Evolutionary conservation across 2,329 filamentous ascomycete genomes (phyloP).

Genomic region (Plenodomus lindquistii): DNA sequence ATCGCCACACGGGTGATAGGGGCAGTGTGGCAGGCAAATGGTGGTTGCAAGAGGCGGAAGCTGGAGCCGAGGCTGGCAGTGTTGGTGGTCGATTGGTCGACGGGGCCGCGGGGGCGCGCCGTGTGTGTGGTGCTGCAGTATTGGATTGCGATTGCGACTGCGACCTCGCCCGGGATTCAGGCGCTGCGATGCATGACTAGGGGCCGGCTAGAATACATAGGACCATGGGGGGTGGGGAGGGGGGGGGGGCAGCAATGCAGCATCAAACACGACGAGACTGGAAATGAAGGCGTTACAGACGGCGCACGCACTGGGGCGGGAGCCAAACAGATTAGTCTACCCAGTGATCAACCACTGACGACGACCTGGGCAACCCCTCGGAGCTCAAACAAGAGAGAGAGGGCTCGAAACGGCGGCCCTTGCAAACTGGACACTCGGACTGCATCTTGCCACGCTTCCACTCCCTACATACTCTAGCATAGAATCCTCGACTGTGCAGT

Average conservation of each 20-base stretch:
- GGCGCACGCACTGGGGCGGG: slow-evolving; percentile 5
- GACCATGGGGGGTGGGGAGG: not conserved
- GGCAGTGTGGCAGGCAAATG: not conserved
- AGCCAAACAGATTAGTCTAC: slow-evolving; percentile 14
- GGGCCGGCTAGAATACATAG: not conserved
- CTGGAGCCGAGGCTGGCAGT: slow-evolving; percentile 22
- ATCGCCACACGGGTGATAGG: slow-evolving; percentile 7
- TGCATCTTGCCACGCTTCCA: slow-evolving; percentile 23
- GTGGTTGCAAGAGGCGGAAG: slow-evolving; percentile 18
- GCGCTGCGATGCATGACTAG: not conserved
- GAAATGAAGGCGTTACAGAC: not conserved
- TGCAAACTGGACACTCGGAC: slow-evolving; percentile 17
- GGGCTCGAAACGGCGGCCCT: too few species aligned
- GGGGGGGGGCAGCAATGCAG: too few species aligned
- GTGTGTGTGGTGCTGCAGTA: slow-evolving; percentile 1
- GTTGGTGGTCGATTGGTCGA: slow-evolving; percentile 5
- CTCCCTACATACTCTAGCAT: too few species aligned
- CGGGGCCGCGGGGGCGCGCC: slow-evolving; percentile 1
- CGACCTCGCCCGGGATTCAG: slow-evolving; percentile 4
- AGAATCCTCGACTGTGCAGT: slow-evolving; percentile 6
- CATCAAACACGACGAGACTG: too few species aligned
- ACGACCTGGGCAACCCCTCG: slow-evolving; percentile 12
- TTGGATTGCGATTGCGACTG: too few species aligned
- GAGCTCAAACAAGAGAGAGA: slow-evolving; percentile 10
- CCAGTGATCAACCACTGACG: slow-evolving; percentile 23